Conservation (phyloP, 371 early-diverging fungal genomes). For the Haplosporangium sp. region DNA sequence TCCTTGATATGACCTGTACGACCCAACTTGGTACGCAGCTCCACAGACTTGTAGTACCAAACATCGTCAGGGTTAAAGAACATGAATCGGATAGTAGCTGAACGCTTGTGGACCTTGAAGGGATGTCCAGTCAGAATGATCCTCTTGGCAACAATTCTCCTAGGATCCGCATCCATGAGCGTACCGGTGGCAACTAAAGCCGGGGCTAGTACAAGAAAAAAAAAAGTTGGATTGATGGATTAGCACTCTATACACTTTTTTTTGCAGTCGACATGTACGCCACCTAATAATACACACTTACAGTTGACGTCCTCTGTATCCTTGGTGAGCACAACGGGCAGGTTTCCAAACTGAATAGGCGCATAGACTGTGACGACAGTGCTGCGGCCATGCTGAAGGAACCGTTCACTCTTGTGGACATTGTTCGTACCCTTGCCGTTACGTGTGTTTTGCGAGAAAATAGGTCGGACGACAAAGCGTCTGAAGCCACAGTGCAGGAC, state of each 20-base stretch:
- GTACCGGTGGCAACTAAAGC: constrained; percentile 84
- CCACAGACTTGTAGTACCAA: constrained; percentile 93
- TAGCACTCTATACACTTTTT: not conserved
- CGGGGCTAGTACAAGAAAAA: constrained; percentile 51
- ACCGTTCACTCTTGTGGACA: constrained; percentile 96
- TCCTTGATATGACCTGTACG: constrained; percentile 93
- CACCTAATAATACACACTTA: constrained; percentile 9
- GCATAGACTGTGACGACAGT: constrained; percentile 88
- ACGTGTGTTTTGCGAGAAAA: constrained; percentile 88
- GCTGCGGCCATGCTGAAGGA: constrained; percentile 77
- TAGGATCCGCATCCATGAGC: constrained; percentile 80
- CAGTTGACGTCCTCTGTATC: constrained; percentile 71
- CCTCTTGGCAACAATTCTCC: constrained; percentile 93
- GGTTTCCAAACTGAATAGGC: constrained; percentile 87
- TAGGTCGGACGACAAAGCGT: constrained; percentile 81
- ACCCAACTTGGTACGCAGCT: constrained; percentile 90
- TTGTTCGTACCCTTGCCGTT: constrained; percentile 85
- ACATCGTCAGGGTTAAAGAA: constrained; percentile 95
- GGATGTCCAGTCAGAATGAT: constrained; percentile 95
- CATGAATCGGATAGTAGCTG: constrained; percentile 96
- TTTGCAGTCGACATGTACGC: not conserved
- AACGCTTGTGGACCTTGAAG: constrained; percentile 90
- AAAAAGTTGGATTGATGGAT: not conserved
- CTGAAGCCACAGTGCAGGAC: constrained; percentile 91
- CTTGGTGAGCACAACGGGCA: constrained; percentile 81